Base-by-base conservation (phyloP, 2,329 filamentous ascomycete genomes). In the Trichoderma harzianum region DNA sequence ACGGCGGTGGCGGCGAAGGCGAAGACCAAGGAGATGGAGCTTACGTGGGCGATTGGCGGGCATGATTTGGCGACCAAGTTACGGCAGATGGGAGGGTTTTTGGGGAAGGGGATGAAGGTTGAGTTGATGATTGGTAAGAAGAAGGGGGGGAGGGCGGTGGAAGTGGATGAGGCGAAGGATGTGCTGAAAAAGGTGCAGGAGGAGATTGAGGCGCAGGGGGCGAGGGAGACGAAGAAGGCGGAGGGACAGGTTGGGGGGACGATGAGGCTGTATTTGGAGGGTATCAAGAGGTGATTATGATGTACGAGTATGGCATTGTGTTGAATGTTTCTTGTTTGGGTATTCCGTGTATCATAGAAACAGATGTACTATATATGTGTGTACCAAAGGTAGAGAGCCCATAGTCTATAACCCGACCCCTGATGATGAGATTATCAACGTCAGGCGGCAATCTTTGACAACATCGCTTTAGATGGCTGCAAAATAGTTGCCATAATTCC, bases 1-100 rank as follows among this genome's bases (percentile, higher is more conserved):
- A 84, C 78, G 74, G 83, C 84, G 60, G 82, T 83, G 72, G 75
- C 76, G 76, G 78, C 82, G 73, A 79, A 80, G 74, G 73, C 83
- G 43, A 85, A 84, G 74, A 78, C 81, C 18, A 98, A 98, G 83
- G 91, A 91, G 78, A 81, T 98, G n/a, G 95, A 98, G 82, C 76
- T 98, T 76, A 95, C 94, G 80, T 98, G 95, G 95, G 90, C 91
- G 39, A 97, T 97, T 77, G 90, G 90, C 73, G 78, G 81, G 14
- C 88, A 95, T 78, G 95, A 98, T 83, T 80, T 97, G 67, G 83
- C 83, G n/a, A 91, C 93, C 79, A 88, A 91, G 78, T 79, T 96
- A 80, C 87, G 87, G 77, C 89, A 90, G 82, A 80, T 95, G 77
- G 82, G 82, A 73, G 85, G 83, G 69, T 97, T 97, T 78, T 78